These are phyloP conservation scores for Coniferiporia sulphurascens DNA, from an alignment of 1,284 basidiomycete species.

Conservation along the genomic window DNA sequence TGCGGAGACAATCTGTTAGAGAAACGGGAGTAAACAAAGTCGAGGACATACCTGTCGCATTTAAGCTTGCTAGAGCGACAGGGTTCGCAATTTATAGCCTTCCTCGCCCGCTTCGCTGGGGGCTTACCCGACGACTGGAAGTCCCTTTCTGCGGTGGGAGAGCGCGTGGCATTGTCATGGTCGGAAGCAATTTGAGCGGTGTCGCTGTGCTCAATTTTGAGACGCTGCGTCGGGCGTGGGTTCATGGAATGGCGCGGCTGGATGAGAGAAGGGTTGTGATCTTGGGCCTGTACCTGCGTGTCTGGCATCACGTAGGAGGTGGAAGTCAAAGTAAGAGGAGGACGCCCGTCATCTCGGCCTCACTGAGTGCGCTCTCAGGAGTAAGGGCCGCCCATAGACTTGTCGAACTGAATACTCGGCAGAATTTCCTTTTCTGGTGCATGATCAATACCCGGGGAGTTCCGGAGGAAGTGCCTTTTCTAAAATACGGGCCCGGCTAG, in stretches of 20 bases:
- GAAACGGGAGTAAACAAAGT: conserved; percentile 3
- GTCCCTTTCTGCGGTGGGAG: conserved; percentile 18
- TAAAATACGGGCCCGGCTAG: background rate
- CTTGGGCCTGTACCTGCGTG: background rate
- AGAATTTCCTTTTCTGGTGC: no score
- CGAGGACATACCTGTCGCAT: conserved; percentile 61
- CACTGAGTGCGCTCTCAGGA: background rate
- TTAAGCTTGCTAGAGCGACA: conserved; percentile 81
- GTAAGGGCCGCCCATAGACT: background rate
- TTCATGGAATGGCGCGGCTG: conserved; percentile 7
- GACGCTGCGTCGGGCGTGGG: conserved; percentile 13
- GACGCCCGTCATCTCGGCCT: background rate
- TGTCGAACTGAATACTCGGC: no score
- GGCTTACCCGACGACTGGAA: conserved; percentile 8
- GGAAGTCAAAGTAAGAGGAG: background rate
- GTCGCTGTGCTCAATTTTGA: conserved; percentile 16
- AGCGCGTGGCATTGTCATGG: conserved; percentile 9
- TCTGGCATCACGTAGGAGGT: conserved; percentile 3
- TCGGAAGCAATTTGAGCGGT: conserved; percentile 13
- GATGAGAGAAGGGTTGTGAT: background rate
- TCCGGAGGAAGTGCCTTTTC: background rate
- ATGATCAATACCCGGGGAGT: no score
- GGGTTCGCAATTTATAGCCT: conserved; percentile 82
- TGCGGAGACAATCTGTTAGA: conserved; percentile 5
- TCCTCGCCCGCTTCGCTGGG: conserved; percentile 72